Conservation (phyloP, 2,329 filamentous ascomycete species). For the Pseudocercospora macadamiae region DNA sequence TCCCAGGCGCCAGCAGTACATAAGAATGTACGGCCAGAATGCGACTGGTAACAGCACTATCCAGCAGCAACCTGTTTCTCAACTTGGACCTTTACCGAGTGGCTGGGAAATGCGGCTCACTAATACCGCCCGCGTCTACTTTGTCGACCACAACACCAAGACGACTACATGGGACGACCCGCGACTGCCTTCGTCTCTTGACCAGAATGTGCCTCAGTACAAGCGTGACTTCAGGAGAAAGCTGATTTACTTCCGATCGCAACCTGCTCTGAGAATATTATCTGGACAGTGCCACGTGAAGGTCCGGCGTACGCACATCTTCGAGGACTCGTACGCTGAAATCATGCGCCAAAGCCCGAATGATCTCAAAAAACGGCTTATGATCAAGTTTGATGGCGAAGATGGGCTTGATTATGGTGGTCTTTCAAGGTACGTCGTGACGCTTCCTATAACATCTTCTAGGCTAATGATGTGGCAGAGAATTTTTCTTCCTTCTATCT, state of each 20-base stretch:
- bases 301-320: conserved; percentile 93
- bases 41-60: conserved; percentile 76
- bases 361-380: conserved; percentile 95
- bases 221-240: conserved; percentile 98
- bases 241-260: conserved; percentile 98
- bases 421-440: conserved; percentile 68
- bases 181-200: conserved; percentile 87
- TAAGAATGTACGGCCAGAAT: conserved; percentile 95
- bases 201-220: conserved; percentile 98
- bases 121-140: conserved; percentile 96
- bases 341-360: conserved; percentile 95
- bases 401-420: conserved; percentile 97
- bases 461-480: conserved; percentile 56
- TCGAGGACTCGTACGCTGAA: conserved; percentile 97
- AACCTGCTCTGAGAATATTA: conserved; percentile 91
- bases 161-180: conserved; percentile 99
- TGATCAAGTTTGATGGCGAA: conserved; percentile 99
- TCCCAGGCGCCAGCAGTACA: conserved; percentile 94
- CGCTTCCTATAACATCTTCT: background rate
- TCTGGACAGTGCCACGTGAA: conserved; percentile 98
- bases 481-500: conserved; percentile 98
- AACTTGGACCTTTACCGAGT: conserved; percentile 90
- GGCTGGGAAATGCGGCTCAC: conserved; percentile 99
- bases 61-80: conserved; percentile 95
- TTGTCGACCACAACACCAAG: conserved; percentile 99